Evolutionary conservation across 805 yeast genomes (phyloP).

Genomic region (Kregervanrija fluxuum): DNA sequence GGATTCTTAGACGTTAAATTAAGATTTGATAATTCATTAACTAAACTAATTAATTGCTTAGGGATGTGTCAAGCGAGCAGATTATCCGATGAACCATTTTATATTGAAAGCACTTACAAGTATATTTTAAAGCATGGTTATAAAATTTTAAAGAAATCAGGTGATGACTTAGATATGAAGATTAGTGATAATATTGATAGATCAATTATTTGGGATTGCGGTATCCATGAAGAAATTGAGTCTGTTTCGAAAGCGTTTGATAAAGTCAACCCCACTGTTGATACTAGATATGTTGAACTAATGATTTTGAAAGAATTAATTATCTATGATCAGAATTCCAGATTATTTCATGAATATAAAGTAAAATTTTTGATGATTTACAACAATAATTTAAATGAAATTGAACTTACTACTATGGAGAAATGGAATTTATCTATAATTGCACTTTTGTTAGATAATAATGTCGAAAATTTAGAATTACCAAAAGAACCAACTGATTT

Average conservation of each 20-base stretch:
- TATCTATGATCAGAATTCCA: slow-evolving; percentile 26
- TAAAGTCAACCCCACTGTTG: slow-evolving; percentile 18
- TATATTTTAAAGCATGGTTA: slow-evolving; percentile 11
- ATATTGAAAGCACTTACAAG: too few species aligned
- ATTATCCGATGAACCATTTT: too few species aligned
- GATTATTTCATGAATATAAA: slow-evolving; percentile 18
- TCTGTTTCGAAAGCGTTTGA: slow-evolving; percentile 15
- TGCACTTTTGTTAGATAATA: slow-evolving; percentile 7
- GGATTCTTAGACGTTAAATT: slow-evolving; percentile 58
- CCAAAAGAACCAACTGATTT: slow-evolving; percentile 12
- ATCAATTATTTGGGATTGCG: slow-evolving; percentile 45
- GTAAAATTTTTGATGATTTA: slow-evolving; percentile 9
- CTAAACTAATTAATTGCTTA: slow-evolving; percentile 16
- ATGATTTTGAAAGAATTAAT: slow-evolving; percentile 34
- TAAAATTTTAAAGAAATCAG: slow-evolving; percentile 12
- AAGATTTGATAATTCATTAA: slow-evolving; percentile 43
- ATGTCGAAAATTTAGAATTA: not conserved
- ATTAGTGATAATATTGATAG: slow-evolving; percentile 56
- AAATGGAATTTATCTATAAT: slow-evolving; percentile 26
- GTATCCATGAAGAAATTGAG: slow-evolving; percentile 26
- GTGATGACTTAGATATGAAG: slow-evolving; percentile 24
- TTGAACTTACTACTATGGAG: slow-evolving; percentile 30
- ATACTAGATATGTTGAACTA: slow-evolving; percentile 28
- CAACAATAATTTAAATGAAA: not conserved
- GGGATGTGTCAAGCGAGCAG: too few species aligned